Percentiles rank a stretch among this genome's conserved stretches.
Evolutionary conservation across 2,329 filamentous ascomycete genomes (phyloP).

Genomic region (Fusarium liriodendri): DNA sequence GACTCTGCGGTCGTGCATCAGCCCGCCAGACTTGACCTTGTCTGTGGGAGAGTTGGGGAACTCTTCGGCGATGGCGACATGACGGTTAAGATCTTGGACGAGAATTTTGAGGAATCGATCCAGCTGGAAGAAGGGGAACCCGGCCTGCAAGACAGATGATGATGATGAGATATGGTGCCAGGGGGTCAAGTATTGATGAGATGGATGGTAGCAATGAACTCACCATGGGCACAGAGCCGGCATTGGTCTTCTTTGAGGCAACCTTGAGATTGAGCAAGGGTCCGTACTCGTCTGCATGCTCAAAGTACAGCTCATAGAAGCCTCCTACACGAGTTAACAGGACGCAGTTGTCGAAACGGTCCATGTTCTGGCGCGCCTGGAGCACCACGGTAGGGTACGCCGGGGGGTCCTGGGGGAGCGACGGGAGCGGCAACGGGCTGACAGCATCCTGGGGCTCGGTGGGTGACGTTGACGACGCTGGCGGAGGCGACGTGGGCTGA

Average conservation of each 20-base stretch:
- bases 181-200: slow-evolving; percentile 6
- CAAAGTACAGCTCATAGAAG: slow-evolving; percentile 98
- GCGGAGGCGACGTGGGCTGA: slow-evolving; percentile 30
- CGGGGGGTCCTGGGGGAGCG: slow-evolving; percentile 57
- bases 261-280: slow-evolving; percentile 90
- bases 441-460: slow-evolving; percentile 15
- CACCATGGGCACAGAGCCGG: slow-evolving; percentile 88
- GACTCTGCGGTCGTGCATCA: slow-evolving; percentile 87
- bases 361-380: slow-evolving; percentile 90
- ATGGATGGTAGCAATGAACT: slow-evolving; percentile 30
- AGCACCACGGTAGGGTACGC: slow-evolving; percentile 88
- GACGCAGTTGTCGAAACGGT: slow-evolving; percentile 90
- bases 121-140: slow-evolving; percentile 93
- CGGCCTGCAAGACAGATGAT: slow-evolving; percentile 67
- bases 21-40: slow-evolving; percentile 78
- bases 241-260: slow-evolving; percentile 81
- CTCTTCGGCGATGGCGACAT: slow-evolving; percentile 95
- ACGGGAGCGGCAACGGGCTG: slow-evolving; percentile 46
- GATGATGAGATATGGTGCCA: slow-evolving; percentile 29
- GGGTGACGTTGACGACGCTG: slow-evolving; percentile 29
- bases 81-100: slow-evolving; percentile 89
- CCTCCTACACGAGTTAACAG: slow-evolving; percentile 91
- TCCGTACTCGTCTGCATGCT: slow-evolving; percentile 90
- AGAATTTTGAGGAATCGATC: slow-evolving; percentile 93
- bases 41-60: slow-evolving; percentile 79